These are phyloP conservation scores for Cladophialophora yegresii DNA, from an alignment of 2,329 filamentous ascomycete species.

Conservation along the genomic window DNA sequence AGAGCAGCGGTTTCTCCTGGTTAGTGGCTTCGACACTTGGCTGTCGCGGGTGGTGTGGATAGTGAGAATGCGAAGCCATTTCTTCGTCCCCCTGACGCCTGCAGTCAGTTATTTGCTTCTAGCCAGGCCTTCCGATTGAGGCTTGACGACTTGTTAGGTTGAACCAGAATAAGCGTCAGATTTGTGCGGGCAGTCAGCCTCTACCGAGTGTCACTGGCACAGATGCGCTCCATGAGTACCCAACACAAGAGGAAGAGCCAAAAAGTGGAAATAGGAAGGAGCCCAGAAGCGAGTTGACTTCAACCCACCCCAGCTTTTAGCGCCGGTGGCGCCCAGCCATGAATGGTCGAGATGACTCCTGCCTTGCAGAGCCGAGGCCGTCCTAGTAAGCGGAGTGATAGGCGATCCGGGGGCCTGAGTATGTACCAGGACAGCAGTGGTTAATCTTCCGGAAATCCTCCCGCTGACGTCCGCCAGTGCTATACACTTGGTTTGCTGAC, in stretches of 20 bases:
- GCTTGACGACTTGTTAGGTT: neutral
- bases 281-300: neutral
- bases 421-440: neutral
- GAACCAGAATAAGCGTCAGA: conserved; percentile 4
- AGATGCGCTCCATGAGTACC: neutral
- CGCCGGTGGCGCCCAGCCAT: neutral
- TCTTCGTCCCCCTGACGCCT: conserved; percentile 3
- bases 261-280: conserved; percentile 1
- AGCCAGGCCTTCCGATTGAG: neutral
- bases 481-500: neutral
- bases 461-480: neutral
- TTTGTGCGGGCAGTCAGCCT: conserved; percentile 2
- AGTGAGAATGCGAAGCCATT: neutral
- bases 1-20: conserved; percentile 9
- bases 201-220: neutral
- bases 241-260: neutral
- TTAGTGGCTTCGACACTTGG: conserved; percentile 20
- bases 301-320: conserved; percentile 12
- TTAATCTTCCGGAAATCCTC: neutral
- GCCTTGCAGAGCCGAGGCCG: conserved; percentile 7
- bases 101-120: conserved; percentile 15
- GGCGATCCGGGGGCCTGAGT: neutral
- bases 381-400: neutral
- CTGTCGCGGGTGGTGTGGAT: conserved; percentile 1
- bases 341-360: neutral